phyloP scores from a whole-genome alignment of 1,284 basidiomycete genomes.

The Microbotryum silenes-acaulis region DNA sequence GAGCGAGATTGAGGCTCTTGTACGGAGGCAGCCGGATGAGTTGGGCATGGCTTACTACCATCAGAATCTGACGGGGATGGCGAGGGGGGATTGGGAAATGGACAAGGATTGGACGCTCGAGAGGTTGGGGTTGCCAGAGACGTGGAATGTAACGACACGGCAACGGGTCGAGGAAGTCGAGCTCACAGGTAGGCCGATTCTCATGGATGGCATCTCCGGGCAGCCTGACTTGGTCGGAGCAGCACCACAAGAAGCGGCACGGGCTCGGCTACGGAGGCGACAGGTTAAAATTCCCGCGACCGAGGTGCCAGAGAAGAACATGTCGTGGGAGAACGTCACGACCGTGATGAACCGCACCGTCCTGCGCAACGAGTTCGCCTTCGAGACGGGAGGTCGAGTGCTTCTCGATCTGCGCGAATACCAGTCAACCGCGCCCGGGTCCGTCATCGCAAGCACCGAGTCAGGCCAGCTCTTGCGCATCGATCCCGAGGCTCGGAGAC shows the following conservation, averaged over 20 bases:
- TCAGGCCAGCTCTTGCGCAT: slow-evolving; percentile 16
- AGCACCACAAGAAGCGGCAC: not conserved
- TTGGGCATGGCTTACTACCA: slow-evolving; percentile 8
- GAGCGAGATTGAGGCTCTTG: slow-evolving; percentile 8
- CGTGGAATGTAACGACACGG: slow-evolving; percentile 11
- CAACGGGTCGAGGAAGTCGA: not conserved
- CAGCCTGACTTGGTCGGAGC: not conserved
- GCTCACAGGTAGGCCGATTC: not conserved
- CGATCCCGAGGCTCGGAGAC: not conserved
- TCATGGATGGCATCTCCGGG: not conserved
- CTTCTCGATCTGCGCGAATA: slow-evolving; percentile 21
- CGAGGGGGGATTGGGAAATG: slow-evolving; percentile 28
- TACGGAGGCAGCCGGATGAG: not conserved
- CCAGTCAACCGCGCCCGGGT: slow-evolving; percentile 16
- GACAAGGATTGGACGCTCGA: not conserved
- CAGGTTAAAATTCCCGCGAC: not conserved
- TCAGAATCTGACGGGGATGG: slow-evolving; percentile 35
- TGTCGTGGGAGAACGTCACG: slow-evolving; percentile 1
- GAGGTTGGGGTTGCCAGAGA: slow-evolving; percentile 26
- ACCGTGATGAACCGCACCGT: slow-evolving; percentile 17
- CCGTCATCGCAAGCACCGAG: slow-evolving; percentile 6
- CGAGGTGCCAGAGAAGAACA: not conserved
- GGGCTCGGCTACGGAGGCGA: not conserved
- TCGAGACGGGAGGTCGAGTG: slow-evolving; percentile 1
- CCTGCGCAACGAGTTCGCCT: slow-evolving; percentile 15